Base-by-base conservation (phyloP, 495 filamentous ascomycete genomes). In the Daldinia concentrica region DNA sequence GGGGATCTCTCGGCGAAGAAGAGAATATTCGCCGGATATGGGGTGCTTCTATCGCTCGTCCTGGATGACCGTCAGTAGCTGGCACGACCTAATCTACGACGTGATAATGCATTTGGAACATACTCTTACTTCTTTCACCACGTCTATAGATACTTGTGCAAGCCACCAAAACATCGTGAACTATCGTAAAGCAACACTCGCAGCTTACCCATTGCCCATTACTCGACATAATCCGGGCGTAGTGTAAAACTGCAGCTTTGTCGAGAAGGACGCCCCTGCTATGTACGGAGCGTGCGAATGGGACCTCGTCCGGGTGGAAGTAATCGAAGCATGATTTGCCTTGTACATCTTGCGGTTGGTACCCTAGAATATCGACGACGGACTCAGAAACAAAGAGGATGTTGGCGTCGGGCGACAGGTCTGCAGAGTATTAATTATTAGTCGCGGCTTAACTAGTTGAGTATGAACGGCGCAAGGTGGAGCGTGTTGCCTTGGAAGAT, bases 171-270 rank as follows among this genome's bases (percentile, higher is more conserved):
- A 95, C 92, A 82, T 95, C 90, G 77, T 94, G 92, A 34, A 95
- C 93, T 24, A 97, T 83, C 2, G 93, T 95, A 74, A 97, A 97
- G 76, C 93, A 93, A 77, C 93, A 95, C 78, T 97, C 93, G 79
- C 93, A 96, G 57, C 87, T 89, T 50, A 95, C 83, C 89, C 90
- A 96, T 59, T 86, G 83, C 2, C 92, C 92, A 75, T 89, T 79
- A 43, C 83, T 88, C 59, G 90, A 87, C 70, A 86, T 86, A 62
- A 96, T 87, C 17, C 86, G 85, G 70, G 90, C 93, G 78, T 96
- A 96, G 69, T 92, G 87, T 48, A 96, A 82, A 26, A 93, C 91
- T 3, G 93, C 93, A 7, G 93, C 93, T 74, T 94, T 95, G 80
- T 96, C 93, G 48, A 95, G 83, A 56, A 87, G 81, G 26, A 96